A percentile compares a stretch with the other conserved stretches of the same genome.
phyloP scores from a whole-genome alignment of 129 eudicot genomes.

The Chrysanthemum lavandulifolium region DNA sequence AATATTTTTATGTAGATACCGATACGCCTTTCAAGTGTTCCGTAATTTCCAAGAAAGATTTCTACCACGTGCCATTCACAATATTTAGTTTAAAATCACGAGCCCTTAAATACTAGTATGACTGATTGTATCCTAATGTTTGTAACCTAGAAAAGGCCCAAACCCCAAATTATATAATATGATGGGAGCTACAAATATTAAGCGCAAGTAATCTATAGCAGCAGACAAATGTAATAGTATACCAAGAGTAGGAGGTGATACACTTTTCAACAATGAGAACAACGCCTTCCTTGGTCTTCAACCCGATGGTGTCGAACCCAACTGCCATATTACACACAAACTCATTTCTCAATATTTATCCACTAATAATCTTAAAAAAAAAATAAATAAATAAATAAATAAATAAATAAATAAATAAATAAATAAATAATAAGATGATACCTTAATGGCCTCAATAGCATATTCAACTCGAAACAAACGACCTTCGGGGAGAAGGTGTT shows the following conservation, averaged over 20 bases:
- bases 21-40: not conserved
- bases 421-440: not conserved
- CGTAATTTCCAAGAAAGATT: not conserved
- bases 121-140: not conserved
- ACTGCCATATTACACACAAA: conserved; percentile 16
- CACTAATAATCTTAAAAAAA: no score
- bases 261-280: conserved; percentile 75
- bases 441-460: conserved; percentile 77
- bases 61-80: no score
- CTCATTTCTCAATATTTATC: not conserved
- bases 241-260: conserved; percentile 28
- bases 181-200: no score
- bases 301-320: conserved; percentile 68
- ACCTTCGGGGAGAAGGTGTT: conserved; percentile 97
- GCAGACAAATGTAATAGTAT: not conserved
- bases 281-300: conserved; percentile 72
- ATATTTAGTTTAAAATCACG: not conserved
- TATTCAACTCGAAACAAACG: conserved; percentile 92
- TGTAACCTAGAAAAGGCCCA: no score
- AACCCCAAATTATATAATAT: no score
- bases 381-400: no score
- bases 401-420: no score
- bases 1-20: no score
- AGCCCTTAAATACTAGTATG: not conserved
- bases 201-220: no score